Evolutionary conservation across 768 basidiomycete species (phyloP).

Genomic region (Naematelia encephala): DNA sequence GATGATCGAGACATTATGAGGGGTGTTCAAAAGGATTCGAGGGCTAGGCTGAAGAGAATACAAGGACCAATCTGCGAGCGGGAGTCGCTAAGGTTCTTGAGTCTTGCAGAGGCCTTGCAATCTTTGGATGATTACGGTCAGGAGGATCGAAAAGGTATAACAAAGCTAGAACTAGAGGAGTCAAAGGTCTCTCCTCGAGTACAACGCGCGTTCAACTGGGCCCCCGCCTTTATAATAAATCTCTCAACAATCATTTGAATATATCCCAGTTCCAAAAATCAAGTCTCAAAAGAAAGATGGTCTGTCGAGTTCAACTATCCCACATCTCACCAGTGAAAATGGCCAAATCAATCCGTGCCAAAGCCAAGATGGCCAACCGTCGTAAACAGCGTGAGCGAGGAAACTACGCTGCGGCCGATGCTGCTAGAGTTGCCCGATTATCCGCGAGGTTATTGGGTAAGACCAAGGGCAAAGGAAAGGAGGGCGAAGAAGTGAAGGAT

Average conservation of each 20-base stretch:
- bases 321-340: slow-evolving; percentile 23
- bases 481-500: slow-evolving; percentile 30
- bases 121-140: neutral
- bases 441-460: slow-evolving; percentile 36
- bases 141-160: neutral
- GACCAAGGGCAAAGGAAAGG: slow-evolving; percentile 37
- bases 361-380: slow-evolving; percentile 40
- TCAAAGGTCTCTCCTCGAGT: too few species aligned
- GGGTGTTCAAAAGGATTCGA: neutral
- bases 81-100: neutral
- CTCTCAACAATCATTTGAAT: neutral
- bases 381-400: slow-evolving; percentile 37
- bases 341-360: slow-evolving; percentile 50
- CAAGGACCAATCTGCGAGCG: neutral
- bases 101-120: neutral
- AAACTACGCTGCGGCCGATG: slow-evolving; percentile 44
- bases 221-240: neutral
- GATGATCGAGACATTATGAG: slow-evolving; percentile 83
- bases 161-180: neutral
- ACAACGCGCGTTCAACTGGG: neutral
- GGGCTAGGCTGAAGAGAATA: neutral
- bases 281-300: neutral
- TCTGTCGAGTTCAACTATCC: neutral
- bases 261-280: neutral
- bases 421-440: slow-evolving; percentile 37